Evolutionary conservation across 768 basidiomycete genomes (phyloP).

Genomic region (Boletales sp.): DNA sequence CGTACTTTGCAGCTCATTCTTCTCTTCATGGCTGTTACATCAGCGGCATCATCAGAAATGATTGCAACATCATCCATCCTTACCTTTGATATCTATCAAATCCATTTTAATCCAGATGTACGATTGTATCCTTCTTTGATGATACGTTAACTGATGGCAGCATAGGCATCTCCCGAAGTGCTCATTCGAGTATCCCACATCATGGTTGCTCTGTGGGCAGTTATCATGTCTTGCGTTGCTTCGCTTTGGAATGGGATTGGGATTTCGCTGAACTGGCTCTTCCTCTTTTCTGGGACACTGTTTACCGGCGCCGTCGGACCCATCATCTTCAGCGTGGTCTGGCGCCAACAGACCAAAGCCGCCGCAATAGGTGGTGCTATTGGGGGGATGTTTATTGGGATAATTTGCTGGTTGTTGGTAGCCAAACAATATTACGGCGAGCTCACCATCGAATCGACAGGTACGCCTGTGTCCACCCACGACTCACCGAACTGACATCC

Average conservation of each 20-base stretch:
- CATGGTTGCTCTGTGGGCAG: conserved; percentile 23
- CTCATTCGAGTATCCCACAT: conserved; percentile 24
- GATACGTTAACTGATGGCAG: background rate
- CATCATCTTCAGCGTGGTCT: conserved; percentile 16
- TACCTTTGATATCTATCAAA: conserved; percentile 34
- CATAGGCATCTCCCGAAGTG: conserved; percentile 14
- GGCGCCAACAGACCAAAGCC: conserved; percentile 36
- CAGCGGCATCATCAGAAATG: conserved; percentile 31
- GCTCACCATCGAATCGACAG: conserved; percentile 12
- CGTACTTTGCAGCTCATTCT: conserved; percentile 20
- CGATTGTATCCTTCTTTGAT: background rate
- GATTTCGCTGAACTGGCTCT: conserved; percentile 18
- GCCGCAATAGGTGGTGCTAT: conserved; percentile 40
- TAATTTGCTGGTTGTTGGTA: conserved; percentile 44
- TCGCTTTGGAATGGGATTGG: conserved; percentile 26
- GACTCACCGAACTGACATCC: background rate
- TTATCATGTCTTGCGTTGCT: conserved; percentile 23
- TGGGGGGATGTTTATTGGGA: conserved; percentile 39
- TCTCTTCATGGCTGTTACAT: conserved; percentile 37
- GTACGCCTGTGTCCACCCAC: background rate
- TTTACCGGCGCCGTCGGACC: conserved; percentile 32
- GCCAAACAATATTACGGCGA: conserved; percentile 16
- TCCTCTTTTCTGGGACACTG: conserved; percentile 17
- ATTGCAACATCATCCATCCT: conserved; percentile 36
- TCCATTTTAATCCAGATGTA: conserved; percentile 25